Evolutionary conservation across 495 filamentous ascomycete species (phyloP).

Genomic region (Poronia punctata): DNA sequence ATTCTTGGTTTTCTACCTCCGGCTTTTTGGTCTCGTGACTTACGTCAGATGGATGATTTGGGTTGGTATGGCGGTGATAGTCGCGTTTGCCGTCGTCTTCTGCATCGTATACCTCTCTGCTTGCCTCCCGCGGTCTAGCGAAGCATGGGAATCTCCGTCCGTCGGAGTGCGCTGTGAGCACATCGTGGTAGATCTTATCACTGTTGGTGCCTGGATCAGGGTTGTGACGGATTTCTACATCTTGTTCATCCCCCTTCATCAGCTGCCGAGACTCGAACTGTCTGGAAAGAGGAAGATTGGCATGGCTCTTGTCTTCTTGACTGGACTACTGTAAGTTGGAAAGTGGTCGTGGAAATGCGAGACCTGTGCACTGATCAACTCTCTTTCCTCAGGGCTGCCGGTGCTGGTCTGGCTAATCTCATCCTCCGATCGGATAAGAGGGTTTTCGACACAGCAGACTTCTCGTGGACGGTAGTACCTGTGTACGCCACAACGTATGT

Average conservation of each 20-base stretch:
- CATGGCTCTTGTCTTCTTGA: neutral
- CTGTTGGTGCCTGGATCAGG: neutral
- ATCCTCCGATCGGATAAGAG: constrained; percentile 5
- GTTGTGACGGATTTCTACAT: neutral
- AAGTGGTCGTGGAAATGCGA: no score
- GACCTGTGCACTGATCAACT: no score
- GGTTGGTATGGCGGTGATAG: no score
- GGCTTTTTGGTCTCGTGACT: no score
- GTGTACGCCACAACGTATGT: constrained; percentile 8
- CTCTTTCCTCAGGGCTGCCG: constrained; percentile 5
- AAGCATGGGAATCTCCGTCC: no score
- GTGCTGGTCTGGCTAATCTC: constrained; percentile 6
- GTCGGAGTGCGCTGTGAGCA: no score
- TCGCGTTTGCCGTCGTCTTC: no score
- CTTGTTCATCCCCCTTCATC: neutral
- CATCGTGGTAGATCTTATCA: neutral
- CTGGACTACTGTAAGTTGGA: neutral
- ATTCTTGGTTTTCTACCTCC: no score
- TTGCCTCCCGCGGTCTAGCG: no score
- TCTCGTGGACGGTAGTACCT: constrained; percentile 14
- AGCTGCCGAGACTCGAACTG: neutral
- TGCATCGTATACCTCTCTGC: no score
- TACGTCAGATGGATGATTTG: no score
- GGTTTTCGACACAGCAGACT: constrained; percentile 10
- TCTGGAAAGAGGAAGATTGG: neutral